Conservation (phyloP, 1,284 basidiomycete genomes). For the Ceratobasidium papillatum region DNA sequence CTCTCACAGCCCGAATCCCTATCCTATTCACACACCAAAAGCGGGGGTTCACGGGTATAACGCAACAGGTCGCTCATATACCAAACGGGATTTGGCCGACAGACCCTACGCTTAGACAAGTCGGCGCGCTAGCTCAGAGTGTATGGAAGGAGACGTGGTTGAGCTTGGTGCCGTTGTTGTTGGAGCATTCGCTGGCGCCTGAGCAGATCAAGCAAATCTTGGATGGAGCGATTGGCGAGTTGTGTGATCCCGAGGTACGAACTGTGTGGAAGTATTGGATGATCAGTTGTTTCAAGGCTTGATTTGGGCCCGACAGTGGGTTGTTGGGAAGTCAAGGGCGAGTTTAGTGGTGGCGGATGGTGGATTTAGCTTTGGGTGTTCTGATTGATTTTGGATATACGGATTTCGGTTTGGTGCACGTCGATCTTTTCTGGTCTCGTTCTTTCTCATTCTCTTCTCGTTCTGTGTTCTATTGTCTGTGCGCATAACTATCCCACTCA, state of each 20-base stretch:
- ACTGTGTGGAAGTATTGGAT: constrained; percentile 30
- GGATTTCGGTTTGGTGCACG: not conserved
- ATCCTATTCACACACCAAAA: not conserved
- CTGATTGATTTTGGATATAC: not conserved
- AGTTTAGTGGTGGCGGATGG: not conserved
- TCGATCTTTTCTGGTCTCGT: not conserved
- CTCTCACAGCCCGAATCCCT: not conserved
- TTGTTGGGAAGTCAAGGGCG: not conserved
- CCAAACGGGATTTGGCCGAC: constrained; percentile 12
- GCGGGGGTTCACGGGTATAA: constrained; percentile 4
- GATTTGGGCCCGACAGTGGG: not conserved
- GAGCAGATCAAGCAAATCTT: not conserved
- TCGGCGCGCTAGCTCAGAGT: constrained; percentile 15
- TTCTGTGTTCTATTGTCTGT: not conserved
- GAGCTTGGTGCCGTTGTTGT: constrained; percentile 9
- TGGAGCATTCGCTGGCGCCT: not conserved
- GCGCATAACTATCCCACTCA: not conserved
- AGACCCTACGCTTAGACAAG: not conserved
- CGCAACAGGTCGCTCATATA: not conserved
- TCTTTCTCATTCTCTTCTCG: not conserved
- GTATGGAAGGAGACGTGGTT: constrained; percentile 24
- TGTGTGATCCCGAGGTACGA: constrained; percentile 18
- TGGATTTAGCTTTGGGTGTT: not conserved
- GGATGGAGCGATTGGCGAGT: constrained; percentile 20
- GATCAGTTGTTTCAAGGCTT: constrained; percentile 23